phyloP scores from a whole-genome alignment of 148 eudicot species.

The Linanthus parryae region DNA sequence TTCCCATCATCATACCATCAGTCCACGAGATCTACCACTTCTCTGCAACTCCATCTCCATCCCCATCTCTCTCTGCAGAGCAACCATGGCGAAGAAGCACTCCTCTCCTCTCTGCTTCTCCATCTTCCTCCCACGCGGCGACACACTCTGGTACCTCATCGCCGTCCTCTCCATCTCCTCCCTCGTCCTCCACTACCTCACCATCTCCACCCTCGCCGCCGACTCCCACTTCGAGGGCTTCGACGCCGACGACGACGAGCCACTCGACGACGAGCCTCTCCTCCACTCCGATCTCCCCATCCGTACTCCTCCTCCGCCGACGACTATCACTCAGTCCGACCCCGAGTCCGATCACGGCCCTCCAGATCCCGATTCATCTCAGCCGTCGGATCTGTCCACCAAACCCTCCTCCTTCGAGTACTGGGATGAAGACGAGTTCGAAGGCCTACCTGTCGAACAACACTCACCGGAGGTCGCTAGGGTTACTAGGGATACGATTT shows the following conservation, averaged over 20 bases:
- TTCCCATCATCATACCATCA: too few relatives aligned
- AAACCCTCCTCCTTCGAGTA: constrained; percentile 39
- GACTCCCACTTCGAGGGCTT: constrained; percentile 40
- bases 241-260: constrained; percentile 47
- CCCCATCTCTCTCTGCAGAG: too few relatives aligned
- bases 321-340: constrained; percentile 35
- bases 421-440: constrained; percentile 98
- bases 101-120: constrained; percentile 13
- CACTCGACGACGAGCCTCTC: constrained; percentile 31
- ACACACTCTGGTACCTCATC: too few relatives aligned
- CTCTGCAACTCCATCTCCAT: too few relatives aligned
- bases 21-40: too few relatives aligned
- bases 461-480: constrained; percentile 9
- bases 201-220: constrained; percentile 22
- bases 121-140: constrained; percentile 18
- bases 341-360: constrained; percentile 31
- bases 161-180: constrained; percentile 42
- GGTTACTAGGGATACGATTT: constrained; percentile 12
- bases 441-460: constrained; percentile 57
- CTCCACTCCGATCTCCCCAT: constrained; percentile 29
- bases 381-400: constrained; percentile 18
- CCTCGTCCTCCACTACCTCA: constrained; percentile 38
- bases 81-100: too few relatives aligned
- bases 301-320: constrained; percentile 32
- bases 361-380: constrained; percentile 13